Base-by-base conservation (phyloP, 768 basidiomycete genomes). In the Daedaleopsis nitida region DNA sequence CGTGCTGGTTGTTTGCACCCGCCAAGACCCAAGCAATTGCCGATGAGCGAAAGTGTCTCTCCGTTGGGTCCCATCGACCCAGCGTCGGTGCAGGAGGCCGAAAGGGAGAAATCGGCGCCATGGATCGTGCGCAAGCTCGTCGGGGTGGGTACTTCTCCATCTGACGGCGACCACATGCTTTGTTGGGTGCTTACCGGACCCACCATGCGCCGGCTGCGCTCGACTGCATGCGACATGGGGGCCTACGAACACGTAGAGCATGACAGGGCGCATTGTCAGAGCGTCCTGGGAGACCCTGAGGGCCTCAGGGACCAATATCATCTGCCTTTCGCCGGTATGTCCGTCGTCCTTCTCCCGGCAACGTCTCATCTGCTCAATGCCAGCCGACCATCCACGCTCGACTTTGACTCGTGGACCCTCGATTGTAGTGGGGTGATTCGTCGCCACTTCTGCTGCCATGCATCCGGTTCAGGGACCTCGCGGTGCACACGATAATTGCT, bases 121-220 rank as follows among this genome's bases (percentile, higher is more conserved):
- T 87, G 86, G 86, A 82, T 86, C 57, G 75, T 88, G 39, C 74
- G 86, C 55, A 87, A 86, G 72, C 78, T 88, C 5, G 83, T 83
- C 21, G 86, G 85, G 63, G 86, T 86, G 71, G 68, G 82, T 78
- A n/a, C 32, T 43, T 55, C 51, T 32, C 27, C 27, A 27, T 56
- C 47, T 51, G 58, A 64, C 55, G 19, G 12, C 14, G 44, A 21
- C n/a, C 35, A 8, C n/a, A 27, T 24, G 32, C 17, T 50, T 50
- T 49, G 11, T 16, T 37, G 14, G 35, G 39, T 39, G 59, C 27
- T 21, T 27, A 39, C 23, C 39, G 43, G 21, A 8, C 13, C 23
- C 47, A 49, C 47, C 47, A 49, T 24, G 11, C 7, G 12, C 21
- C 13, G 5, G 47, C 7, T 49, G 9, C 23, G 47, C 10, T 4